phyloP scores from a whole-genome alignment of 1,284 basidiomycete genomes.

The Austropuccinia psidii region DNA sequence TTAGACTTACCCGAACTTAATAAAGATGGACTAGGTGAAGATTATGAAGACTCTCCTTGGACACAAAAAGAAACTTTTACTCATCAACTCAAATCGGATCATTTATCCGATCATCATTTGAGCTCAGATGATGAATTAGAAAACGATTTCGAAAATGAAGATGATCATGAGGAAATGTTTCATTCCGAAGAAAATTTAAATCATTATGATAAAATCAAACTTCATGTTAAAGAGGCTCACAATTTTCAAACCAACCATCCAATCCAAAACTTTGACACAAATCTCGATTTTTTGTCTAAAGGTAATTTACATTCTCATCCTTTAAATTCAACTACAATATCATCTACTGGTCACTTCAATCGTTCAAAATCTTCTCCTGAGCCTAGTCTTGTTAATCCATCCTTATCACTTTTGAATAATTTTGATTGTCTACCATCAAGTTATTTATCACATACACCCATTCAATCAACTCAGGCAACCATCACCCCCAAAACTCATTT shows the following conservation, averaged over 20 bases:
- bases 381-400: too few relatives aligned
- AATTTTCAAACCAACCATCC: neutral
- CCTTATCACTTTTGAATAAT: too few relatives aligned
- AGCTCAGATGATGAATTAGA: neutral
- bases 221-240: neutral
- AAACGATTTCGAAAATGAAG: too few relatives aligned
- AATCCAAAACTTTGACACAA: neutral
- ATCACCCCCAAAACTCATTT: neutral
- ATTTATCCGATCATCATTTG: neutral
- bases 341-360: too few relatives aligned
- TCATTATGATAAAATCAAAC: neutral
- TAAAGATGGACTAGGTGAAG: neutral
- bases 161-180: too few relatives aligned
- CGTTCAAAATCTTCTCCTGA: too few relatives aligned
- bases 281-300: too few relatives aligned
- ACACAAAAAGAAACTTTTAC: neutral
- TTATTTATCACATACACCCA: neutral
- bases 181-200: neutral
- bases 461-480: neutral
- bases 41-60: neutral
- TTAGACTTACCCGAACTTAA: neutral
- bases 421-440: too few relatives aligned
- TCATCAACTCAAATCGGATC: neutral
- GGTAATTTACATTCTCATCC: too few relatives aligned
- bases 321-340: too few relatives aligned